Conservation (phyloP, 805 yeast genomes). For the Wickerhamiella shivajii region DNA sequence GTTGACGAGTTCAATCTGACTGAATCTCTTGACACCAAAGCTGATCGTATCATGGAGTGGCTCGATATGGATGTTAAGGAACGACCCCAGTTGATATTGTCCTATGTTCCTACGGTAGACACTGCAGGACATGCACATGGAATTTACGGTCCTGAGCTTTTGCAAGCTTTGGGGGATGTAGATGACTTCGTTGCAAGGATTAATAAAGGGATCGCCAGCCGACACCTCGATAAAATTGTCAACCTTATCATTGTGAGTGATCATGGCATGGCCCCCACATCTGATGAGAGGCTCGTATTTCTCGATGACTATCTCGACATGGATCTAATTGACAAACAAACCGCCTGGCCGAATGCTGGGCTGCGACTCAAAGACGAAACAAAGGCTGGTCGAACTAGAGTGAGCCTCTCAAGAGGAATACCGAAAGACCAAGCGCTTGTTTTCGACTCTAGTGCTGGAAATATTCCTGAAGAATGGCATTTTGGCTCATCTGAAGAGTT, state of each 20-base stretch:
- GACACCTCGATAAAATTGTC: constrained; percentile 51
- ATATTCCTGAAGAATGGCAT: constrained; percentile 38
- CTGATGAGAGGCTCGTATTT: constrained; percentile 49
- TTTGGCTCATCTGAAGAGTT: constrained; percentile 25
- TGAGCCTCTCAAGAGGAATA: constrained; percentile 1
- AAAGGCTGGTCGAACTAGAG: constrained; percentile 30
- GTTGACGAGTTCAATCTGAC: constrained; percentile 52
- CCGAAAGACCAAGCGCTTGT: constrained; percentile 23
- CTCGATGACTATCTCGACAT: constrained; percentile 57
- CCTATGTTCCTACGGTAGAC: constrained; percentile 73
- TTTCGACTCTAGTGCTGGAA: constrained; percentile 39
- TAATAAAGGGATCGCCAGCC: constrained; percentile 31
- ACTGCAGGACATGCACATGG: constrained; percentile 65
- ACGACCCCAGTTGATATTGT: constrained; percentile 64
- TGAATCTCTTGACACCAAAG: constrained; percentile 44
- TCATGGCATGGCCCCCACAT: constrained; percentile 88
- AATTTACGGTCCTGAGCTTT: constrained; percentile 43
- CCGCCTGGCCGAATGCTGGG: constrained; percentile 82
- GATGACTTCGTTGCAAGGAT: constrained; percentile 47
- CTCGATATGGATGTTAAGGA: constrained; percentile 34
- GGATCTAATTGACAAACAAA: constrained; percentile 41
- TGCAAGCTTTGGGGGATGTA: constrained; percentile 41
- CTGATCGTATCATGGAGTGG: constrained; percentile 47
- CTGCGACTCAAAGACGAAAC: constrained; percentile 39
- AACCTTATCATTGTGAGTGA: constrained; percentile 73